Percentiles rank a stretch among this genome's conserved stretches.
These are phyloP conservation scores for Euclidium syriacum DNA, from an alignment of 345 rosid genomes.

Conservation along the genomic window DNA sequence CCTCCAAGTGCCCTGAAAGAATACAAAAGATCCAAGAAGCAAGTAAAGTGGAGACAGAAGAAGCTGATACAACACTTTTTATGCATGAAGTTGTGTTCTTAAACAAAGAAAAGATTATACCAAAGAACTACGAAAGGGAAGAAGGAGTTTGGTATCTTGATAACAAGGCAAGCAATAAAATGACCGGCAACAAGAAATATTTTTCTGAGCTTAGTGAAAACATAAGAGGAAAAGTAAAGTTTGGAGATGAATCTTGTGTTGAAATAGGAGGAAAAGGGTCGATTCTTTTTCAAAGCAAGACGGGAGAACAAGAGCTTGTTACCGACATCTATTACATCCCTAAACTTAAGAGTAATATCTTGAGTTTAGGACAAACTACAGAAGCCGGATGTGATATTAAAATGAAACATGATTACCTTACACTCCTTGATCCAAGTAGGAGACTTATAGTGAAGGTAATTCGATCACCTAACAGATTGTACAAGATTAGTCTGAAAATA, in stretches of 20 bases:
- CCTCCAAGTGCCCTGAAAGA: too few species aligned
- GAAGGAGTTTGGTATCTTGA: not conserved
- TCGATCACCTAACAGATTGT: not conserved
- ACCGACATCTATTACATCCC: not conserved
- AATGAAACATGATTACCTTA: not conserved
- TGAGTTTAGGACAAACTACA: not conserved
- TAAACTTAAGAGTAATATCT: too few species aligned
- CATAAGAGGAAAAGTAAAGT: too few species aligned
- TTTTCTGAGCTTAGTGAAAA: not conserved
- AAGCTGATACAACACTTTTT: too few species aligned
- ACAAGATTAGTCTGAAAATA: too few species aligned
- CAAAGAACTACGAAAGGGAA: too few species aligned
- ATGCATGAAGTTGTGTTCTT: too few species aligned
- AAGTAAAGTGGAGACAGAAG: too few species aligned
- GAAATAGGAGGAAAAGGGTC: not conserved
- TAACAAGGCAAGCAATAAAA: not conserved
- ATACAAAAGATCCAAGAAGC: too few species aligned
- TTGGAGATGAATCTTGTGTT: not conserved
- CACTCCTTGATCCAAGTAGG: not conserved
- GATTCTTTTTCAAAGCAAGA: not conserved
- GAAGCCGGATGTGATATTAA: not conserved
- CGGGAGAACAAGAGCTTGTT: not conserved
- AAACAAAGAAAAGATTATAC: too few species aligned
- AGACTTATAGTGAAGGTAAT: not conserved
- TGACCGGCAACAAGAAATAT: not conserved